Percentiles rank a stretch among this genome's conserved stretches.
Conservation (phyloP, 495 filamentous ascomycete genomes). For the Ramalina intermedia region DNA sequence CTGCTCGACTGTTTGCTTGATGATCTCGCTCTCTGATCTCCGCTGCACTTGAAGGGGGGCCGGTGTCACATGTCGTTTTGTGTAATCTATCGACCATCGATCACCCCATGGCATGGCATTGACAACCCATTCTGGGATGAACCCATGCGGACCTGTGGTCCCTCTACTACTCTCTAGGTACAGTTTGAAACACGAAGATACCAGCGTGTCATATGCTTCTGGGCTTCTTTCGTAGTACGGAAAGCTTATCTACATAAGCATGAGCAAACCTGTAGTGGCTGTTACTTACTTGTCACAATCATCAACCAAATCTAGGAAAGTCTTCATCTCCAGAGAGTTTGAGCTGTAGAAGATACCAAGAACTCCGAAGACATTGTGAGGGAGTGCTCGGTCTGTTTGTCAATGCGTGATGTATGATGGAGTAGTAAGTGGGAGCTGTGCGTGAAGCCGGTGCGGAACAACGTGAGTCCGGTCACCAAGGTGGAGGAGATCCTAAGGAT, state of each 20-base stretch:
- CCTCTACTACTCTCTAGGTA: conserved; percentile 25
- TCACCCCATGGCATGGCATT: conserved; percentile 40
- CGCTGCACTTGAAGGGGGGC: conserved; percentile 28
- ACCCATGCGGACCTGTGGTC: conserved; percentile 42
- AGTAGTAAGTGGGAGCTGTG: no score
- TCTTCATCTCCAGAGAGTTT: conserved; percentile 24
- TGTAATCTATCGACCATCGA: conserved; percentile 36
- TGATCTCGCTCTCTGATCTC: conserved; percentile 39
- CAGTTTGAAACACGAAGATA: conserved; percentile 40
- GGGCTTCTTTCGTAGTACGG: conserved; percentile 48
- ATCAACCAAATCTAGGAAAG: conserved; percentile 37
- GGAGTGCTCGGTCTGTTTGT: no score
- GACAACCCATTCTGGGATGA: conserved; percentile 43
- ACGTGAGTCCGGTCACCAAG: no score
- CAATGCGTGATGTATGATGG: no score
- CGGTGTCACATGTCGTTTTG: conserved; percentile 18
- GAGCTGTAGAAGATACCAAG: no score
- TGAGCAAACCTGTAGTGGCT: neutral
- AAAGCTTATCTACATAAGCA: conserved; percentile 37
- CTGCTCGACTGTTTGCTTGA: conserved; percentile 43
- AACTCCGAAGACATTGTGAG: no score
- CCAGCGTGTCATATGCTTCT: conserved; percentile 30
- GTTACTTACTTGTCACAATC: conserved; percentile 48
- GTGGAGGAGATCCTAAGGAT: no score
- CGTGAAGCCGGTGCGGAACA: no score